Base-by-base conservation (phyloP, 208 protist species). In the Leishmania gerbilli region DNA sequence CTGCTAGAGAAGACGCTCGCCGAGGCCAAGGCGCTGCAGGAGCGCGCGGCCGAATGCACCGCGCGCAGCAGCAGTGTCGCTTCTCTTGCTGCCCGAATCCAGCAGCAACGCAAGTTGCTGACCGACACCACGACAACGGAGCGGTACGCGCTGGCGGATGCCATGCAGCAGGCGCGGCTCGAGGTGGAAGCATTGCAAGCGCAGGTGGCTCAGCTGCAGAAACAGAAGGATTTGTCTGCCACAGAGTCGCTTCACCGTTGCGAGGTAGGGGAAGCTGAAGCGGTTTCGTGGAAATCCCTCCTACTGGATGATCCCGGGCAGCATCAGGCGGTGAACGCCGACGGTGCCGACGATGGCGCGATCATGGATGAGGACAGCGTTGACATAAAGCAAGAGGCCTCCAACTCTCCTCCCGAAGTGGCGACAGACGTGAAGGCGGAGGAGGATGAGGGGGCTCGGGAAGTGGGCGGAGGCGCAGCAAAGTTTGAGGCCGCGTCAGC, bases 1-100 rank as follows among this genome's bases (percentile, higher is more conserved):
- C 81, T 91, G 40, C 77, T 95, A 37, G 86, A 87, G 77, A 72
- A 87, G 51, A 67, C 84, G 49, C 81, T 79, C 5, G 79, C 72
- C 15, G 58, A 49, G 37, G 60, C 84, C 7, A 78, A 71, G 19
- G 67, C 55, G 71, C 64, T 91, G 34, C 80, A 83, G 62, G 45
- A 69, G 60, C 84, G 75, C 49, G 47, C 79, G 53, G 64, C 37
- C 31, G 75, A 84, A 24, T n/a, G 37, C 49, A 47, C 55, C 34
- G 56, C 77, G 37, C 78, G 75, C n/a, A 71, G 42, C 17, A 71
- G 64, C 40, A 69, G 71, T 17, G 74, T 60, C 53, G 87, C 65
- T 19, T 11, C 74, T 1, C 62, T 90, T 24, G 3, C 67, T 2
- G 31, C n/a, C 21, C 51, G 85, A 58, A 19, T 82, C n/a, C 27